Percentiles rank a stretch among this genome's conserved stretches.
These are phyloP conservation scores for Coix lacrymajobi DNA, from an alignment of 176 grass and related monocot genomes.

Conservation along the genomic window DNA sequence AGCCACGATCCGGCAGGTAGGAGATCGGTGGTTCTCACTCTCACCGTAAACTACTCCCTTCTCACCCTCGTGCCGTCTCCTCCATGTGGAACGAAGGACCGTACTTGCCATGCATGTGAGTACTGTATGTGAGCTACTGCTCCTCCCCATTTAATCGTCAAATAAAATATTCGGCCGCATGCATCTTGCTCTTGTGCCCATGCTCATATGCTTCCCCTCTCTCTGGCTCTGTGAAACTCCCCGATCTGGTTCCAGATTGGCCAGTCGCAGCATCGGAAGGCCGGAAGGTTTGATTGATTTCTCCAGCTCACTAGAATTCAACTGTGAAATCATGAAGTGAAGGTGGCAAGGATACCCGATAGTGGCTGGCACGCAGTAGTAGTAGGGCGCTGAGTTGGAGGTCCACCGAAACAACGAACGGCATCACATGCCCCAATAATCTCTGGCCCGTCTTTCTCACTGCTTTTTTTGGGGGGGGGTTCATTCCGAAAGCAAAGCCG, in stretches of 20 bases:
- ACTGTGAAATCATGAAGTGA: background rate
- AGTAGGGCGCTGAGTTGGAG: constrained; percentile 36
- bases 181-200: constrained; percentile 26
- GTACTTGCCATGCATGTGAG: background rate
- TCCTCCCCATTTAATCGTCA: background rate
- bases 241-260: constrained; percentile 22
- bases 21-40: constrained; percentile 13
- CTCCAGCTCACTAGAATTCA: constrained; percentile 6
- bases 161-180: background rate
- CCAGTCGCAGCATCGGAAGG: background rate
- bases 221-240: background rate
- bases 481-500: background rate
- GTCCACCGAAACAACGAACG: constrained; percentile 26
- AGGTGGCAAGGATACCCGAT: background rate
- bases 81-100: background rate
- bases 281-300: background rate
- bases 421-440: constrained; percentile 40
- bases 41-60: background rate
- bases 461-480: background rate
- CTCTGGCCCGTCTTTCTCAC: constrained; percentile 16
- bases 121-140: background rate
- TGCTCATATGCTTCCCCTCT: background rate
- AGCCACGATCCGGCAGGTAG: background rate
- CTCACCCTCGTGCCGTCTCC: background rate
- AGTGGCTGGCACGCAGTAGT: constrained; percentile 33